phyloP scores from a whole-genome alignment of 164 flowering plant species.

The Warburgia ugandensis region DNA sequence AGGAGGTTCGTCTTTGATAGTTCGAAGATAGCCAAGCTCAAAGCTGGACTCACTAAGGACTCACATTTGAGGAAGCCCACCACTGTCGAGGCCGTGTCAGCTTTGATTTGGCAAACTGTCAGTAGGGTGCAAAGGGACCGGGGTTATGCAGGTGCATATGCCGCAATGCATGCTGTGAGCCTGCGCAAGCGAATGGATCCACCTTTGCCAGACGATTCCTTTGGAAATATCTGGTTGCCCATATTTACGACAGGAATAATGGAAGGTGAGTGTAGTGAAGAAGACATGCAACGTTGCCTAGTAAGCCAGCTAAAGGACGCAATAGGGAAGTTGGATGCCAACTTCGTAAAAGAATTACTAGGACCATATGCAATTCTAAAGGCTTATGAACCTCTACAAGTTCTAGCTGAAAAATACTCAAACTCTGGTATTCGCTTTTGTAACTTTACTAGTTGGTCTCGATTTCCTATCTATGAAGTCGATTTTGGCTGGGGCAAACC shows the following conservation, averaged over 20 bases:
- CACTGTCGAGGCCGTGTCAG: slow-evolving; percentile 25
- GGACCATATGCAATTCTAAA: not conserved
- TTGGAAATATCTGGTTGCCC: slow-evolving; percentile 4
- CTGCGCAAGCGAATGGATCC: slow-evolving; percentile 10
- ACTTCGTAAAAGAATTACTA: slow-evolving; percentile 2
- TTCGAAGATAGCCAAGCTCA: slow-evolving; percentile 11
- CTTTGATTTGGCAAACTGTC: slow-evolving; percentile 20
- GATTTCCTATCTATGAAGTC: slow-evolving; percentile 13
- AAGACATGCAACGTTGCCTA: not conserved
- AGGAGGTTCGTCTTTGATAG: slow-evolving; percentile 23
- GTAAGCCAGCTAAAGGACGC: slow-evolving; percentile 4
- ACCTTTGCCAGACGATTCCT: slow-evolving; percentile 11
- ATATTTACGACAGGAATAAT: not conserved
- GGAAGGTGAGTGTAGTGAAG: no score
- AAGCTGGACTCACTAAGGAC: not conserved
- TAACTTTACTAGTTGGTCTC: slow-evolving; percentile 38
- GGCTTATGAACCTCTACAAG: not conserved
- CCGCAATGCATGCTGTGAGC: no score
- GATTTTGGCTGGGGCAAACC: slow-evolving; percentile 20
- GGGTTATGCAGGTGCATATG: no score
- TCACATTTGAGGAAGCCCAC: slow-evolving; percentile 12
- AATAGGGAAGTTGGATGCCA: not conserved
- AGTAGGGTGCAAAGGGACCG: slow-evolving; percentile 5
- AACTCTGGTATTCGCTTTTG: slow-evolving; percentile 13
- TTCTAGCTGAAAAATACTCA: not conserved